Base-by-base conservation (phyloP, 2,329 filamentous ascomycete species). In the Coleophoma cylindrospora region DNA sequence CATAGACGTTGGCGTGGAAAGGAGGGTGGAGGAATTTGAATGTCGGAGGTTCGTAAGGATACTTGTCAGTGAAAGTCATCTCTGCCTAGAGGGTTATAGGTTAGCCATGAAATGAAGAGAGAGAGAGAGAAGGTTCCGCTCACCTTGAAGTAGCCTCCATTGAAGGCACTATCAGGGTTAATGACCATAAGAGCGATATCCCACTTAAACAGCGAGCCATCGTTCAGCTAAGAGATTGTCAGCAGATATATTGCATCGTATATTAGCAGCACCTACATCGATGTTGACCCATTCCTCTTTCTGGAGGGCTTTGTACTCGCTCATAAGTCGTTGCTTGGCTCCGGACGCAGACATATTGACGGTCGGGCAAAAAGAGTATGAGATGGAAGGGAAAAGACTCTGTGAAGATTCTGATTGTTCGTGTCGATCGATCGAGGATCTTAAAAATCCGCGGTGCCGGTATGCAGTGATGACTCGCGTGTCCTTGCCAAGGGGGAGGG, bases 201-300 rank as follows among this genome's bases (percentile, higher is more conserved):
- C 92, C 94, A 97, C 56, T 84, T 80, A 65, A 95, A 86, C 54
- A 97, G 83, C n/a, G 84, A 79, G 61, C 91, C 81, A 57, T 90
- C 80, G 34, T 91, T 76, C 81, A 94, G 61, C 62, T 61, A 47
- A 34, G 1, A 34, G 6, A 48, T 45, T 34, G 53, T 63, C 45
- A 62, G 53, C 33, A 41, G 22, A 10, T 13, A 19, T 17, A 51
- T 37, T 8, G 27, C 22, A 11, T 40, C 34, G 19, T 37, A 4
- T 3, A 53, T 19, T 49, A 41, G 12, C n/a, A 45, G 49, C 43
- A 63, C 79, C 54, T 70, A 91, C 88, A 67, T 95, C 87, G 58
- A 96, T 89, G 61, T 92, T 83, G 15, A 95, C 87, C 92, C 92
- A 99, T 67, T 89, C 90, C 76, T 96, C 91, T 68, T 94, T 91